These are phyloP conservation scores for Tremella yokohamensis DNA, from an alignment of 768 basidiomycete species.

Conservation along the genomic window DNA sequence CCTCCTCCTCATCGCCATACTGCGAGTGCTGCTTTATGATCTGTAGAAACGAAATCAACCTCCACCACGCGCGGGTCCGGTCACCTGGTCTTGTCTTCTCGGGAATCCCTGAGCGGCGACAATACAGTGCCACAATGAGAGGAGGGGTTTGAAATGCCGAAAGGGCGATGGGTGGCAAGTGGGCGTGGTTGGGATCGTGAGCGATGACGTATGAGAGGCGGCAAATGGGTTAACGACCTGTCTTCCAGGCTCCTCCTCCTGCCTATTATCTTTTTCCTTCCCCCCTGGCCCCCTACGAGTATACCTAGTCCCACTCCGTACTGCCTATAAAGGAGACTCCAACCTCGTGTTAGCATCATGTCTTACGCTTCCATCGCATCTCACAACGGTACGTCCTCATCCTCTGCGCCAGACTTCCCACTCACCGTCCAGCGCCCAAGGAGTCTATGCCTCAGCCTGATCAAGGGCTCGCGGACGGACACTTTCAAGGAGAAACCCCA, in stretches of 20 bases:
- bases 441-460: constrained; percentile 63
- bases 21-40: no score
- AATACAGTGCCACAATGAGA: no score
- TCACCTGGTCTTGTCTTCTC: no score
- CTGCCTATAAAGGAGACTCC: neutral
- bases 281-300: neutral
- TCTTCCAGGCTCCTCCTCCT: neutral
- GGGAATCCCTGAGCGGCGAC: no score
- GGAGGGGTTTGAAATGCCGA: no score
- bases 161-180: no score
- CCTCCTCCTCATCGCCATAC: no score
- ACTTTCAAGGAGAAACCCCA: constrained; percentile 51
- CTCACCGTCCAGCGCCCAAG: constrained; percentile 34
- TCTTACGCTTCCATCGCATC: constrained; percentile 70
- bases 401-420: neutral
- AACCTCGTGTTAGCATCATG: constrained; percentile 53
- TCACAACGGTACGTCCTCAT: constrained; percentile 55
- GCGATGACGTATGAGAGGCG: neutral
- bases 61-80: no score
- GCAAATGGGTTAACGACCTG: neutral
- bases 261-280: neutral
- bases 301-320: neutral
- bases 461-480: constrained; percentile 58
- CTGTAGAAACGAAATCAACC: no score
- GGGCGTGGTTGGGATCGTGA: neutral